phyloP scores from a whole-genome alignment of 306 rosid species.

The Phaseolus lunatus region DNA sequence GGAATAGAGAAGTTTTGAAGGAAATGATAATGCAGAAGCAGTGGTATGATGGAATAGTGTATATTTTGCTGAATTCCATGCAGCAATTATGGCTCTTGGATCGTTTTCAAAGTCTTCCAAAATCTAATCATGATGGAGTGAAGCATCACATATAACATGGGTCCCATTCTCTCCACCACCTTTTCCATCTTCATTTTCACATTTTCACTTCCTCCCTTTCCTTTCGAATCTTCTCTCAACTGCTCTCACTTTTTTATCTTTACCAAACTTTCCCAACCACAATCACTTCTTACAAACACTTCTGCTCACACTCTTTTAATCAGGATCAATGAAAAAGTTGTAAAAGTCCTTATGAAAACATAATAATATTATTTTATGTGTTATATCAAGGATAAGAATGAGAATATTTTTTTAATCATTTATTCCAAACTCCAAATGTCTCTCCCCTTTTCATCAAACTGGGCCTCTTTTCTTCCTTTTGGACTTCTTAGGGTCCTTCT shows the following conservation, averaged over 20 bases:
- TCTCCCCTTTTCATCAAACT: neutral
- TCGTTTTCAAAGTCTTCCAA: constrained; percentile 60
- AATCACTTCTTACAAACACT: too few relatives aligned
- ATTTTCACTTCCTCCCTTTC: too few relatives aligned
- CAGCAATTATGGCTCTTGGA: constrained; percentile 66
- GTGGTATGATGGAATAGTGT: neutral
- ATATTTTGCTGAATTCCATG: constrained; percentile 76
- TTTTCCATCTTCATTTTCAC: neutral
- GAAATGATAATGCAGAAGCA: constrained; percentile 14
- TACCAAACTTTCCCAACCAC: constrained; percentile 6
- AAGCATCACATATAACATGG: constrained; percentile 67
- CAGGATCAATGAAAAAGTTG: too few relatives aligned
- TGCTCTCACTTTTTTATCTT: neutral
- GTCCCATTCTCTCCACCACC: constrained; percentile 46
- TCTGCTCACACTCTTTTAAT: too few relatives aligned
- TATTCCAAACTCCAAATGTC: neutral
- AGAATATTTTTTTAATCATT: neutral
- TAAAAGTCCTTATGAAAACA: too few relatives aligned
- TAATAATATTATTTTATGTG: too few relatives aligned
- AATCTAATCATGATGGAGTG: constrained; percentile 66
- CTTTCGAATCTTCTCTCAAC: constrained; percentile 1
- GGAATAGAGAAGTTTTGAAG: constrained; percentile 5
- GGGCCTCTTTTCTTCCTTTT: neutral
- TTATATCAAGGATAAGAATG: too few relatives aligned
- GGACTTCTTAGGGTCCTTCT: neutral